Conservation (phyloP, 1,139 yeast genomes). For the Hyphopichia khmerensis region DNA sequence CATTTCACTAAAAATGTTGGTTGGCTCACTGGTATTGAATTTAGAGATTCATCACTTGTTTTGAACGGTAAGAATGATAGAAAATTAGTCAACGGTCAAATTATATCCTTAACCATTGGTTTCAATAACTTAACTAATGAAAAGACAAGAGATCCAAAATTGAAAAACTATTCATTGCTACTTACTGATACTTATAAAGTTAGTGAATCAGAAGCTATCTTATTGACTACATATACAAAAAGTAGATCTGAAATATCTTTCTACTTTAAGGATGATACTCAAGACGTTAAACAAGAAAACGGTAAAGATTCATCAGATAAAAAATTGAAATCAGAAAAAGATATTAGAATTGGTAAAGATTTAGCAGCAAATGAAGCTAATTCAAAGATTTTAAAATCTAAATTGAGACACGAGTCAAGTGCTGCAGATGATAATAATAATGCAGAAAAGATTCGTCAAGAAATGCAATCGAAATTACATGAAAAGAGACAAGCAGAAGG, state of each 20-base stretch:
- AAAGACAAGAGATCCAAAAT: constrained; percentile 46
- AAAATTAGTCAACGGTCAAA: constrained; percentile 66
- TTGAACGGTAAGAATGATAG: constrained; percentile 76
- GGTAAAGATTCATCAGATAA: constrained; percentile 18
- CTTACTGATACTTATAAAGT: constrained; percentile 83
- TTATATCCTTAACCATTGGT: constrained; percentile 76
- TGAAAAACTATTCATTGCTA: constrained; percentile 62
- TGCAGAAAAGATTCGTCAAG: constrained; percentile 79
- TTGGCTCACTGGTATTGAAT: constrained; percentile 87
- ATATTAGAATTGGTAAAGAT: constrained; percentile 31
- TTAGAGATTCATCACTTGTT: constrained; percentile 76
- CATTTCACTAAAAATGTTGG: constrained; percentile 83
- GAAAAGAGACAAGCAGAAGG: constrained; percentile 88
- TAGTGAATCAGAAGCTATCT: constrained; percentile 57
- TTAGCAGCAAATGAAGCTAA: constrained; percentile 33
- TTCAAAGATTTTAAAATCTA: constrained; percentile 71
- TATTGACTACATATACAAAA: constrained; percentile 76
- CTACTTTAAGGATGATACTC: constrained; percentile 71
- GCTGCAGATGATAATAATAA: constrained; percentile 65
- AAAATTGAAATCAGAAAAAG: constrained; percentile 33
- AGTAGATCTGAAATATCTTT: constrained; percentile 75
- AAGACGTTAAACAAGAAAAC: constrained; percentile 32
- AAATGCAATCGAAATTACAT: constrained; percentile 79
- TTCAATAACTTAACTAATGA: constrained; percentile 59
- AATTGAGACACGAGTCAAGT: constrained; percentile 73